A percentile compares a stretch with the other conserved stretches of the same genome.
Conservation (phyloP, 2,329 filamentous ascomycete species). For the Colletotrichum ledebouriae region DNA sequence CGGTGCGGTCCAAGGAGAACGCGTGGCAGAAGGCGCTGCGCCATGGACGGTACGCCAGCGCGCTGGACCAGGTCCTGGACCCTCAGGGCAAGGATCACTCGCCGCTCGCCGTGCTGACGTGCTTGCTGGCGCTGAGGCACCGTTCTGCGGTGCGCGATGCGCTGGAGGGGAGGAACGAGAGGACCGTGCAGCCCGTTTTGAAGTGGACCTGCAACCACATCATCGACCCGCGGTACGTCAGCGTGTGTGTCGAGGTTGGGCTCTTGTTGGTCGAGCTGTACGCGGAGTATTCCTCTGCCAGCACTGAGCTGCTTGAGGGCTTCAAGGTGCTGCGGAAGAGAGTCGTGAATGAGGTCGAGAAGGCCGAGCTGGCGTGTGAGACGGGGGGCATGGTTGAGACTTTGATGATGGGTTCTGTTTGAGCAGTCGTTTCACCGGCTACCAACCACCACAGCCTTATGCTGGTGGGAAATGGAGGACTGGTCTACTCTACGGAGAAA, state of each 20-base stretch:
- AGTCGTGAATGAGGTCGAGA: conserved; percentile 83
- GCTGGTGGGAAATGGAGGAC: too few relatives aligned
- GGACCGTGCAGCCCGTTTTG: conserved; percentile 83
- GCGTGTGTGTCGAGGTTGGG: conserved; percentile 85
- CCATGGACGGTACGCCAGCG: conserved; percentile 80
- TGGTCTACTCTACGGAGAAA: too few relatives aligned
- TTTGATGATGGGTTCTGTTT: conserved; percentile 64
- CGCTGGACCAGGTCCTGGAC: conserved; percentile 84
- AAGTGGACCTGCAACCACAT: conserved; percentile 87
- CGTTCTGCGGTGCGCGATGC: conserved; percentile 87
- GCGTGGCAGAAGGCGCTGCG: conserved; percentile 87
- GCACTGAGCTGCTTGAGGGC: conserved; percentile 77
- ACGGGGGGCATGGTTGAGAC: conserved; percentile 90
- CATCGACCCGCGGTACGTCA: conserved; percentile 83
- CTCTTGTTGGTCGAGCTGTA: conserved; percentile 90
- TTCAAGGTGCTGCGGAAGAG: conserved; percentile 77
- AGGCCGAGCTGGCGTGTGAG: conserved; percentile 84
- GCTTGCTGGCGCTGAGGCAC: conserved; percentile 88
- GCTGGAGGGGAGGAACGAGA: conserved; percentile 84
- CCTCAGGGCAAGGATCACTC: conserved; percentile 62
- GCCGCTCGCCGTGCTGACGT: conserved; percentile 74
- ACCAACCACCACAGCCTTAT: too few relatives aligned
- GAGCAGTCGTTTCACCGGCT: conserved; percentile 17
- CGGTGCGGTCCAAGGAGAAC: conserved; percentile 72
- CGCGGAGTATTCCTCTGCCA: conserved; percentile 81